Base-by-base conservation (phyloP, 805 yeast species). In the Metschnikowia bowlesiae region DNA sequence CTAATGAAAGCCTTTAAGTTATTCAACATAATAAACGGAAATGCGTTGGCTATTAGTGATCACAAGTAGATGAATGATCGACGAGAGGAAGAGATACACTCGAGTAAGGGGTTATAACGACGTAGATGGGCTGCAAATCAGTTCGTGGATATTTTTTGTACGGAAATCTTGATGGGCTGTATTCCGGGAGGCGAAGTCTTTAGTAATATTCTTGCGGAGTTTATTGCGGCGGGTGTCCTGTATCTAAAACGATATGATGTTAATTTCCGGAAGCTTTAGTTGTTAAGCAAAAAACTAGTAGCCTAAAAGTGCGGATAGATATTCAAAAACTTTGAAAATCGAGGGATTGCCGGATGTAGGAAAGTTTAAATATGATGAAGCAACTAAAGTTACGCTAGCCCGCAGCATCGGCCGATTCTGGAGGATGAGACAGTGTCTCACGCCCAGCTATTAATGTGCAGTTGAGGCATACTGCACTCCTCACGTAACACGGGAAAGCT, bases 1-100 rank as follows among this genome's bases (percentile, higher is more conserved):
- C 86, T 77, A 44, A 81, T 81, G 61, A 81, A 80, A 57, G 83
- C 82, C 58, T 78, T 78, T 54, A 81, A 68, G 59, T 82, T 81
- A 64, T 78, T 58, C 50, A 64, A 62, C 68, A 64, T 64, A 16
- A 32, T 33, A 30, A 42, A 38, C 38, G n/a, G n/a, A 39, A 26
- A 13, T 22, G 31, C 45, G n/a, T 16, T 22, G 2, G 39, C 8
- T 7, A 34, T n/a, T n/a, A 34, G 9, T 2, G 8, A 8, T 35
- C 38, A 16, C 26, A 8, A 8, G 16, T 33, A 35, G 8, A 9
- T 35, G 22, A 16, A 6, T 35, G 38, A 35, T 9, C 26, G 38
- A 18, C n/a, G 14, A 4, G 3, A 37, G 36, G 22, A 18, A 37
- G 22, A 5, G 22, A 39, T 3, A 10, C 30, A 14, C 28, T 16